Conservation (phyloP, 352 stramenopile species). For the Phytophthora multivora region DNA sequence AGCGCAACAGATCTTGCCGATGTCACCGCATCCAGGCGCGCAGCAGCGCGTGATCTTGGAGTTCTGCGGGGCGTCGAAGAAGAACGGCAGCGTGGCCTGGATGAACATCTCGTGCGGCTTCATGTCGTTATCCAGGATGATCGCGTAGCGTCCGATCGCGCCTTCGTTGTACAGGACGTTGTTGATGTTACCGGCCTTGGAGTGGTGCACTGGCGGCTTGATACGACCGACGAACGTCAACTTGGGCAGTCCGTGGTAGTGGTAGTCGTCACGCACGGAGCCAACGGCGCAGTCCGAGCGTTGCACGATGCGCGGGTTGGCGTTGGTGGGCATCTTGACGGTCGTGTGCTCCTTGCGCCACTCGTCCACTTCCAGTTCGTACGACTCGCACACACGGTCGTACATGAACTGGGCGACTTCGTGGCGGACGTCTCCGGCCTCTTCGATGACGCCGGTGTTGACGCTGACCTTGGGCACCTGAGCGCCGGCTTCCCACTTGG, state of each 20-base stretch:
- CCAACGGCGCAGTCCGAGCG: slow-evolving; percentile 65
- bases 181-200: slow-evolving; percentile 85
- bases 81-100: slow-evolving; percentile 70
- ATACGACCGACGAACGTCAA: slow-evolving; percentile 71
- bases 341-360: slow-evolving; percentile 76
- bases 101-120: slow-evolving; percentile 82
- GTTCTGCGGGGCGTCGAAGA: slow-evolving; percentile 70
- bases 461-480: slow-evolving; percentile 60
- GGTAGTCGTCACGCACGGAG: slow-evolving; percentile 73
- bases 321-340: slow-evolving; percentile 62
- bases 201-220: slow-evolving; percentile 75
- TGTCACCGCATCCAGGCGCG: slow-evolving; percentile 65
- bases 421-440: slow-evolving; percentile 70
- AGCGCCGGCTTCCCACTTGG: slow-evolving; percentile 61
- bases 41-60: slow-evolving; percentile 68
- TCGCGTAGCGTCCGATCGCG: slow-evolving; percentile 65
- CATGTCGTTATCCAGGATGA: slow-evolving; percentile 88
- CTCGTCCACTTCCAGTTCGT: slow-evolving; percentile 74
- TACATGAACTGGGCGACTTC: slow-evolving; percentile 82
- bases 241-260: slow-evolving; percentile 64
- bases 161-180: slow-evolving; percentile 84
- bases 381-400: slow-evolving; percentile 68
- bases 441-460: slow-evolving; percentile 72
- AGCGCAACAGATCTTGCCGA: slow-evolving; percentile 79
- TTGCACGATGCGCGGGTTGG: slow-evolving; percentile 50